Evolutionary conservation across 2,329 filamentous ascomycete genomes (phyloP).

Genomic region (Pseudocercospora crystallina): DNA sequence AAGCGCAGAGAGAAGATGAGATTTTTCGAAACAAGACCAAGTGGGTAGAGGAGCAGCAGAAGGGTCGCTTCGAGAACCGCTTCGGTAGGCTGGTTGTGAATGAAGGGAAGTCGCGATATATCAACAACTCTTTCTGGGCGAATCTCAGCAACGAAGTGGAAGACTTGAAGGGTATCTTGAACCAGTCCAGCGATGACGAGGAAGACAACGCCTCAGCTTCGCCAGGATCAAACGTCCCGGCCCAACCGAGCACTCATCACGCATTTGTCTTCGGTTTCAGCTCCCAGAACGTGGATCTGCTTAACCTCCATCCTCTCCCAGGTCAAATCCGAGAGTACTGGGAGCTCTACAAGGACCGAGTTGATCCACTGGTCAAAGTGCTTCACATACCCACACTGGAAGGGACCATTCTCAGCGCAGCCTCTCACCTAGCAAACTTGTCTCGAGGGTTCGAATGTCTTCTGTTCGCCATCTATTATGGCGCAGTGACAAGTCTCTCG

Average conservation of each 20-base stretch:
- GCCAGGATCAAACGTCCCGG: slow-evolving; percentile 17
- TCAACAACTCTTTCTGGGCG: slow-evolving; percentile 69
- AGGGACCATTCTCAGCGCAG: slow-evolving; percentile 60
- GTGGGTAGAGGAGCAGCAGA: slow-evolving; percentile 29
- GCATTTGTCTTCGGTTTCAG: slow-evolving; percentile 72
- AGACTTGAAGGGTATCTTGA: slow-evolving; percentile 62
- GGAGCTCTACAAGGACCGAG: slow-evolving; percentile 70
- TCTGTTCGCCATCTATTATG: slow-evolving; percentile 64
- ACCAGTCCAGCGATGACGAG: slow-evolving; percentile 63
- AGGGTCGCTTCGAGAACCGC: slow-evolving; percentile 40
- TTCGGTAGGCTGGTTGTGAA: slow-evolving; percentile 71
- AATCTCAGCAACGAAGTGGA: slow-evolving; percentile 72
- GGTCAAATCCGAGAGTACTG: slow-evolving; percentile 67
- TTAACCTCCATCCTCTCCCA: slow-evolving; percentile 63
- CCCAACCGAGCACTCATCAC: slow-evolving; percentile 58
- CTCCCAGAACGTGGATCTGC: slow-evolving; percentile 67
- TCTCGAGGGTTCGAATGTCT: slow-evolving; percentile 58
- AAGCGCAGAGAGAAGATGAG: slow-evolving; percentile 6
- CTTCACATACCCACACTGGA: slow-evolving; percentile 68
- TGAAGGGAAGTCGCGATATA: slow-evolving; percentile 69
- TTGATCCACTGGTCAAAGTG: slow-evolving; percentile 71
- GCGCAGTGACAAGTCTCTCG: slow-evolving; percentile 54
- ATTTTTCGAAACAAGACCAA: slow-evolving; percentile 24
- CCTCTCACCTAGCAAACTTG: slow-evolving; percentile 59
- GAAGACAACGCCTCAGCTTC: slow-evolving; percentile 51